Conservation (phyloP, 345 rosid genomes). For the Lepidium sativum region DNA sequence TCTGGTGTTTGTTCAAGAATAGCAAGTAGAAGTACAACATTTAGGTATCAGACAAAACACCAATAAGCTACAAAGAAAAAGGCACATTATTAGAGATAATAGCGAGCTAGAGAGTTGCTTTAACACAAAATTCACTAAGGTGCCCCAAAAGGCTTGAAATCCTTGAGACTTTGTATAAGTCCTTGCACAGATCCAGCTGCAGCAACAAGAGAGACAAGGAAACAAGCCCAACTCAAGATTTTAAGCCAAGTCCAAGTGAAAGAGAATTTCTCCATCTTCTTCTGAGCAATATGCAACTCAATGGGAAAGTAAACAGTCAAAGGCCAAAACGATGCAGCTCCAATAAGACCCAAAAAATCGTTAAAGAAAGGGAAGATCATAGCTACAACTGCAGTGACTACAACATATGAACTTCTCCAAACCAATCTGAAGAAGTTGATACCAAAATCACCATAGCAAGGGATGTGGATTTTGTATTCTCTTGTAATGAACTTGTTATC, state of each 20-base stretch:
- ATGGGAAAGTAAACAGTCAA: slow-evolving; percentile 79
- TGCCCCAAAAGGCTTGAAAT: slow-evolving; percentile 59
- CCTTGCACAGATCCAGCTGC: slow-evolving; percentile 77
- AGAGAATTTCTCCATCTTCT: slow-evolving; percentile 44
- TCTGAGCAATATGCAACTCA: slow-evolving; percentile 71
- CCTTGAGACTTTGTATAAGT: slow-evolving; percentile 44
- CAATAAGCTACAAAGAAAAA: slow-evolving; percentile 5
- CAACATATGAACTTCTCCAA: slow-evolving; percentile 69
- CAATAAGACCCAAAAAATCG: slow-evolving; percentile 73
- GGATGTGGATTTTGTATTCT: slow-evolving; percentile 42
- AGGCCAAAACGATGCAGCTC: slow-evolving; percentile 87
- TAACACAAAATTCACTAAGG: neutral
- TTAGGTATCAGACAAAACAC: neutral
- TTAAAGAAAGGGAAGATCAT: slow-evolving; percentile 93
- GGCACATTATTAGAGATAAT: neutral
- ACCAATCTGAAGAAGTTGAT: slow-evolving; percentile 53
- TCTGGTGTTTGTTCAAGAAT: neutral
- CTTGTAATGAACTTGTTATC: slow-evolving; percentile 45
- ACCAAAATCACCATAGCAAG: slow-evolving; percentile 34
- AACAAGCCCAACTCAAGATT: slow-evolving; percentile 51
- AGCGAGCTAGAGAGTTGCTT: neutral
- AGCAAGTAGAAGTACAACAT: neutral
- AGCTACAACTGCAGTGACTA: slow-evolving; percentile 54
- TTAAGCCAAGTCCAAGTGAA: slow-evolving; percentile 70
- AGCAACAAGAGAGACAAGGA: slow-evolving; percentile 54